phyloP scores from a whole-genome alignment of 1,284 basidiomycete species.

The Puccinia triticina region DNA sequence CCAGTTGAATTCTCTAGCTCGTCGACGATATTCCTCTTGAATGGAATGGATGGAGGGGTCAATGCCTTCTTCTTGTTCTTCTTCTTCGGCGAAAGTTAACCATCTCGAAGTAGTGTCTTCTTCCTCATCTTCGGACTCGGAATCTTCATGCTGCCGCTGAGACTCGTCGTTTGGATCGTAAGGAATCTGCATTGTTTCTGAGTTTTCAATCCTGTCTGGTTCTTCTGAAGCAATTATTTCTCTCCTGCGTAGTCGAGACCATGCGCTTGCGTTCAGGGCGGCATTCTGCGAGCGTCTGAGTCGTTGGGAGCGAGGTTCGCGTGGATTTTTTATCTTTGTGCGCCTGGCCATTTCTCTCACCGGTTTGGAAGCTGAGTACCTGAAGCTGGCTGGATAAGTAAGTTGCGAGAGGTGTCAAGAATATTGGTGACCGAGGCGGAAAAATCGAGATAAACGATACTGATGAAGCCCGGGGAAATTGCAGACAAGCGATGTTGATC shows the following conservation, averaged over 20 bases:
- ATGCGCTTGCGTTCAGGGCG: neutral
- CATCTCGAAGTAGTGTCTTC: neutral
- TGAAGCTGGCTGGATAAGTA: no score
- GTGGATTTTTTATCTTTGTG: neutral
- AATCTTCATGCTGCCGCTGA: neutral
- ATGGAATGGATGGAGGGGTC: neutral
- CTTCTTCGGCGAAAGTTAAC: no score
- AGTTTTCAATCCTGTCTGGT: neutral
- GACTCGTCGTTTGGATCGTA: neutral
- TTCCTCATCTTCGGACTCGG: neutral
- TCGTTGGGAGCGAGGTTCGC: neutral
- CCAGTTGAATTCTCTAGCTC: neutral
- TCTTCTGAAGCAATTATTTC: no score
- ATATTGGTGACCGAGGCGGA: no score
- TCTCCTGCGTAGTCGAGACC: neutral
- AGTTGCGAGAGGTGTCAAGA: no score
- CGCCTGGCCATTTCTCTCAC: neutral
- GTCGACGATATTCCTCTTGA: no score
- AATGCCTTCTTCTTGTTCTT: neutral
- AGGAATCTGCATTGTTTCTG: neutral
- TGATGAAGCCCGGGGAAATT: no score
- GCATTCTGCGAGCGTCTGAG: neutral
- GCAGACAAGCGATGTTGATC: no score
- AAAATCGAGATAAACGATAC: no score
- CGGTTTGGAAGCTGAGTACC: no score